These are phyloP conservation scores for Paecilomyces niveus DNA, from an alignment of 2,329 filamentous ascomycete species.

Conservation along the genomic window DNA sequence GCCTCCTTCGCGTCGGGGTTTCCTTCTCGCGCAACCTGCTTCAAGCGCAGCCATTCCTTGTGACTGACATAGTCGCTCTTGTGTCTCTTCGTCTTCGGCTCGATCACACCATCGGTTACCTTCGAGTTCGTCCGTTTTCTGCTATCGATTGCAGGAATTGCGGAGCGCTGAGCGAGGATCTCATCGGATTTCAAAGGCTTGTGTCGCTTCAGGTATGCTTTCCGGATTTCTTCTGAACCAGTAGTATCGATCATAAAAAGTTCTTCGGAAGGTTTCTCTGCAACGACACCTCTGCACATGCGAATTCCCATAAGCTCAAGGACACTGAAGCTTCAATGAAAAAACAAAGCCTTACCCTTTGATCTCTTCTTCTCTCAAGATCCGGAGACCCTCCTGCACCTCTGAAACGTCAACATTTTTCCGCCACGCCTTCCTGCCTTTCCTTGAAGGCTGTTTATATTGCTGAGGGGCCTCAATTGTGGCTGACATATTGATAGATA, in stretches of 20 bases:
- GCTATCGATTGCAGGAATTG: constrained; percentile 67
- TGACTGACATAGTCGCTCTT: constrained; percentile 74
- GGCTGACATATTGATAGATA: constrained; percentile 23
- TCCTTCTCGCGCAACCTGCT: constrained; percentile 66
- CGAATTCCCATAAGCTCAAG: constrained; percentile 7
- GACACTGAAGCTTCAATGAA: constrained; percentile 5
- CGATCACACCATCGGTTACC: constrained; percentile 65
- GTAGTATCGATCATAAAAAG: constrained; percentile 77
- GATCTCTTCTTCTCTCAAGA: constrained; percentile 83
- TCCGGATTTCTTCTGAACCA: constrained; percentile 61
- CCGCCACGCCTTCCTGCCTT: constrained; percentile 97
- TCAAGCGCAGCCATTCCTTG: constrained; percentile 74
- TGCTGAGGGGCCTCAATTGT: constrained; percentile 59
- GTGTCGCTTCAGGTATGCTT: constrained; percentile 57
- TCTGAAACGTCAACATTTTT: constrained; percentile 95
- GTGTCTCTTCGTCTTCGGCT: constrained; percentile 61
- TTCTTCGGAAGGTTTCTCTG: constrained; percentile 73
- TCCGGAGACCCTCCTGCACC: constrained; percentile 72
- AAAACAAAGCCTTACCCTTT: constrained; percentile 56
- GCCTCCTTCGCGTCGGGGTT: constrained; percentile 46
- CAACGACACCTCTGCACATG: constrained; percentile 64
- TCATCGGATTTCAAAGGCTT: constrained; percentile 86
- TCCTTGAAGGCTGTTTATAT: constrained; percentile 81
- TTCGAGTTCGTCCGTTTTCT: constrained; percentile 69
- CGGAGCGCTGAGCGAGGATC: constrained; percentile 79